Evolutionary conservation across 75 land plant genomes (phyloP).

Genomic region (Pinus albicaulis): DNA sequence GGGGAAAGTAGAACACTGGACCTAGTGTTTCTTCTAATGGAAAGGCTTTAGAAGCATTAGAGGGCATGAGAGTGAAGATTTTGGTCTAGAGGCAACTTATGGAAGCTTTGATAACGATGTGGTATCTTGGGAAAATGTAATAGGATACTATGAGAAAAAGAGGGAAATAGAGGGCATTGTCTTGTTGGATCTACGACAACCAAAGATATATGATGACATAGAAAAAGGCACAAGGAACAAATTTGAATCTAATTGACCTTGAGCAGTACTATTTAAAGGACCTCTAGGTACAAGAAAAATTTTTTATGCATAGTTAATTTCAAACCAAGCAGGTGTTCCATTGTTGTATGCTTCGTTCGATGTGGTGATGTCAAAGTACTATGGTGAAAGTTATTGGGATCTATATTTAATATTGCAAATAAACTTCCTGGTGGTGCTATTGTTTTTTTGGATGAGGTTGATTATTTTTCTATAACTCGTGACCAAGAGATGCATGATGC

Average conservation of each 20-base stretch:
- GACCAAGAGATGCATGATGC: too few relatives aligned
- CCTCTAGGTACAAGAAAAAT: constrained; percentile 81
- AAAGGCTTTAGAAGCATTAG: constrained; percentile 65
- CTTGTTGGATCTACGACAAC: constrained; percentile 73
- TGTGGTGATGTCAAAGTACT: constrained; percentile 91
- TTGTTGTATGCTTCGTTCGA: constrained; percentile 91
- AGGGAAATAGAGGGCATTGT: constrained; percentile 94
- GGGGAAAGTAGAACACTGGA: constrained; percentile 1
- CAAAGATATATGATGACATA: constrained; percentile 94
- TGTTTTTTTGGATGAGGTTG: constrained; percentile 94
- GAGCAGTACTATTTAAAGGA: constrained; percentile 97
- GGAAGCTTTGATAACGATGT: constrained; percentile 16
- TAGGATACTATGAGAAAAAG: constrained; percentile 96
- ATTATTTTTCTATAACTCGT: too few relatives aligned
- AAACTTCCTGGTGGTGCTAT: constrained; percentile 87
- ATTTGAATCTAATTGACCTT: constrained; percentile 94
- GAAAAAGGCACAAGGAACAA: constrained; percentile 86
- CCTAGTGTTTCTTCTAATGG: constrained; percentile 19
- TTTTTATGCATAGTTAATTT: too few relatives aligned
- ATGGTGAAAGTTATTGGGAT: constrained; percentile 86
- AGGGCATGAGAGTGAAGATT: constrained; percentile 88
- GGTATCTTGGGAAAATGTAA: constrained; percentile 88
- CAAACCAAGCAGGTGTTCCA: constrained; percentile 53
- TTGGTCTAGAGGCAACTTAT: constrained; percentile 58
- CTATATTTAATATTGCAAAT: constrained; percentile 84